Base-by-base conservation (phyloP, 495 filamentous ascomycete species). In the Cercophora samala region DNA sequence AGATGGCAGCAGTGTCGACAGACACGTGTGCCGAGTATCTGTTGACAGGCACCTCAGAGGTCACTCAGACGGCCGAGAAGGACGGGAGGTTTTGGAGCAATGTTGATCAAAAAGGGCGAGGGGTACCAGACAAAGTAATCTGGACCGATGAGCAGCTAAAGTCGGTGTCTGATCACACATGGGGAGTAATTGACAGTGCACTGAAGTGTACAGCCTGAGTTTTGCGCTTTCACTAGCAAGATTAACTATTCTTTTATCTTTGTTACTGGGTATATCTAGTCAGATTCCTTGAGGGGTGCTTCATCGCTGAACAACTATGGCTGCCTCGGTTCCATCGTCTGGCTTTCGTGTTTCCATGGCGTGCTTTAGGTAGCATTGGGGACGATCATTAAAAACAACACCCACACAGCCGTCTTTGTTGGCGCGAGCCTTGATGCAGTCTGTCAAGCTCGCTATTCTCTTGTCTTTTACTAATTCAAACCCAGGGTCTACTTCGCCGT, bases 11-110 rank as follows among this genome's bases (percentile, higher is more conserved):
- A 15, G 64, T 70, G 5, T 66, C 66, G 26, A 63, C 71, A 6
- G 70, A 68, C 17, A 60, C 51, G 19, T 71, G 69, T 56, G 69
- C 69, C 15, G 65, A 68, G 66, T 23, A 63, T 60, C 18, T 73
- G 63, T 62, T 73, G 58, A 32, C 25, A 19, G 70, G 70, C 13
- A 22, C 46, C 2, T 53, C 17, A 23, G 15, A 58, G 21, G 55
- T 63, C 19, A 64, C 26, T 19, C 56, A 66, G 54, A 58, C 51
- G 9, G 62, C 25, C 11, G 55, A 64, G 18, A 62, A 62, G 29
- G 37, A 66, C 21, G 65, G 63, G 3, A 70, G 62, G 54, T 68
- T 58, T 63, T 73, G 70, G 70, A 73, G 68, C 26, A 64, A 65
- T 24, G 70, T 73, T 60, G 66, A 70, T 46, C 56, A 68, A 6